Conservation (phyloP, 2,329 filamentous ascomycete species). For the Sarocladium oryzae region DNA sequence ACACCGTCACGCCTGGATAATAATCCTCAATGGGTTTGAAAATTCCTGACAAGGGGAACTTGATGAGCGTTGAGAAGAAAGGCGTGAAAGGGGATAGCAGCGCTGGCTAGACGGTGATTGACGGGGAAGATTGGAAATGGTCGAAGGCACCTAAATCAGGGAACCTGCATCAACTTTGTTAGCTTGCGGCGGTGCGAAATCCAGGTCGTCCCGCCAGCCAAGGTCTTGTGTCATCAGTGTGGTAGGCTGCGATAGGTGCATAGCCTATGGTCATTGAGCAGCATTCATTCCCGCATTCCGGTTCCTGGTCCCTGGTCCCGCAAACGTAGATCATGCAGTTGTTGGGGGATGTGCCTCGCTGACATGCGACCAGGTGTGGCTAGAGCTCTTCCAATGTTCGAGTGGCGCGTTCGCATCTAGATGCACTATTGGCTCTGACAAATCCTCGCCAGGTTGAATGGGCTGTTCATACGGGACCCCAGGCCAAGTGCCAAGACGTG, state of each 20-base stretch:
- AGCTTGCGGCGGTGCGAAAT: neutral
- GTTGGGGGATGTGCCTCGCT: too few species aligned
- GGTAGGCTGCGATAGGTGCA: neutral
- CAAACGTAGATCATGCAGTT: too few species aligned
- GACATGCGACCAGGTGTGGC: too few species aligned
- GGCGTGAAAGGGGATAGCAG: constrained; percentile 1
- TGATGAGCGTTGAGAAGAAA: neutral
- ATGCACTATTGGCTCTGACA: too few species aligned
- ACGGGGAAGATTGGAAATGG: neutral
- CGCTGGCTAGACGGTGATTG: constrained; percentile 13
- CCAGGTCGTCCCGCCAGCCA: too few species aligned
- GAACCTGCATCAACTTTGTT: neutral
- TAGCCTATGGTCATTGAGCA: too few species aligned
- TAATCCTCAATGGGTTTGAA: constrained; percentile 1
- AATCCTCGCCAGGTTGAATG: too few species aligned
- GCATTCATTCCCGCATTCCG: too few species aligned
- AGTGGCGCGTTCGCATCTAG: too few species aligned
- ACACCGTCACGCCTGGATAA: constrained; percentile 34
- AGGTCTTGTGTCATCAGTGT: neutral
- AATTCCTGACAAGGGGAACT: neutral
- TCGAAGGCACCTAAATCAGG: constrained; percentile 9
- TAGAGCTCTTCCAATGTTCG: too few species aligned
- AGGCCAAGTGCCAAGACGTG: too few species aligned
- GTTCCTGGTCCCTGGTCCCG: neutral
- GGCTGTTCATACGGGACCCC: too few species aligned